Base-by-base conservation (phyloP, 2,329 filamentous ascomycete genomes). In the Claviceps purpurea region DNA sequence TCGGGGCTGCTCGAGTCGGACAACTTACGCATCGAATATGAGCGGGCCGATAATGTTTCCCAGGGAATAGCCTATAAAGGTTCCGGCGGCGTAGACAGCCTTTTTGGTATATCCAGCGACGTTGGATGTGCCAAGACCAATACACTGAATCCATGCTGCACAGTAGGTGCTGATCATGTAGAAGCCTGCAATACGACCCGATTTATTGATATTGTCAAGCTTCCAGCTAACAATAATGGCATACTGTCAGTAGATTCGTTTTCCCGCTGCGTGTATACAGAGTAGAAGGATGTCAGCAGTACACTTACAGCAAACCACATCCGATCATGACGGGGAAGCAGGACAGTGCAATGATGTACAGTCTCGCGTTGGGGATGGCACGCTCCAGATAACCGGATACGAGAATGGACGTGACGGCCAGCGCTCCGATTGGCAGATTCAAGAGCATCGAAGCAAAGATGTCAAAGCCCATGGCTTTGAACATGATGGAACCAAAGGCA, bases 401-500 rank as follows among this genome's bases (percentile, higher is more conserved):
- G 5, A 66, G 58, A 26, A 66, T 61, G 42, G 57, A 59, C 37
- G 64, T 53, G 5, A 65, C 63, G 1, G 63, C 62, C 48, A 67
- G 56, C 1, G 59, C 63, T 37, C 44, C 44, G 44, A 46, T n/a
- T 7, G 44, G 44, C 4, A 46, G 1, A 20, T 65, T 67, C 18
- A 67, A 56, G 0, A 65, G 56, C n/a, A 68, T 61, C 8, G 65
- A 62, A 38, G 62, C 54, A 41, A 65, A 61, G 37, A 57, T 57
- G 16, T 60, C 60, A 50, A 68, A 68, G 1, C 65, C 65, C 60
- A 69, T 67, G 24, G 60, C 60, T 30, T 64, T 63, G 52, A 69
- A 60, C 3, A 65, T 62, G 4, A 67, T 61, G 11, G 64, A 59
- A 3, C 62, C 62, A 49, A 66, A 67, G 2, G 60, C 60, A 14